Conservation (phyloP, 208 protist genomes). For the Porcisia deanei region DNA sequence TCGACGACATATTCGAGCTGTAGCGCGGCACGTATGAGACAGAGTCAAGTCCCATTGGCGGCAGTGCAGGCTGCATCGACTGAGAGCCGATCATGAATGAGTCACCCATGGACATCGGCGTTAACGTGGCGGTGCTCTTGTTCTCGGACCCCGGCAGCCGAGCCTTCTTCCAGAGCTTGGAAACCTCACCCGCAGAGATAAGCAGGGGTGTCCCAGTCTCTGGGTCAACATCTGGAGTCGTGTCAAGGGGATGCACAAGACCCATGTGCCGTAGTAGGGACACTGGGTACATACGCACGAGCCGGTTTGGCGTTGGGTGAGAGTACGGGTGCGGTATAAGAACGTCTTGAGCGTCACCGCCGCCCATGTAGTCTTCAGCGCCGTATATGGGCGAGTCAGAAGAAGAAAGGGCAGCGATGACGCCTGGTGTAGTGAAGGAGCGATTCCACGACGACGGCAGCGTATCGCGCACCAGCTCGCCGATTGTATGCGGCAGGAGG, state of each 20-base stretch:
- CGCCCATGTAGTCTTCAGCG: neutral
- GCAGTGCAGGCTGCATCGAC: neutral
- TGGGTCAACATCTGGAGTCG: constrained; percentile 26
- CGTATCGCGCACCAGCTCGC: constrained; percentile 15
- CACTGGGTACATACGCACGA: constrained; percentile 45
- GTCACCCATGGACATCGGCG: neutral
- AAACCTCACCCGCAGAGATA: constrained; percentile 38
- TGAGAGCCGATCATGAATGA: neutral
- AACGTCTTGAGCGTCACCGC: neutral
- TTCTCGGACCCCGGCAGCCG: neutral
- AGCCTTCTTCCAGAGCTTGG: constrained; percentile 21
- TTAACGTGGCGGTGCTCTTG: neutral
- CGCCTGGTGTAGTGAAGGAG: neutral
- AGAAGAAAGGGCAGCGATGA: neutral
- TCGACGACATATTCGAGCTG: neutral
- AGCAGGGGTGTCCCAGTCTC: constrained; percentile 19
- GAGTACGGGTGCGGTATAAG: constrained; percentile 12
- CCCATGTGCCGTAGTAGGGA: constrained; percentile 42
- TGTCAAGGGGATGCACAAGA: constrained; percentile 32
- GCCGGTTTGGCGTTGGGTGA: constrained; percentile 33
- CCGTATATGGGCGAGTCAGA: neutral
- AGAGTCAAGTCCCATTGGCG: neutral
- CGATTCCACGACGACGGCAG: constrained; percentile 6
- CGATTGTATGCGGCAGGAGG: constrained; percentile 23
- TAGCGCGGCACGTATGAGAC: neutral